Percentiles rank a stretch among this genome's conserved stretches.
Evolutionary conservation across 345 rosid species (phyloP).

Genomic region (Ricinus communis): DNA sequence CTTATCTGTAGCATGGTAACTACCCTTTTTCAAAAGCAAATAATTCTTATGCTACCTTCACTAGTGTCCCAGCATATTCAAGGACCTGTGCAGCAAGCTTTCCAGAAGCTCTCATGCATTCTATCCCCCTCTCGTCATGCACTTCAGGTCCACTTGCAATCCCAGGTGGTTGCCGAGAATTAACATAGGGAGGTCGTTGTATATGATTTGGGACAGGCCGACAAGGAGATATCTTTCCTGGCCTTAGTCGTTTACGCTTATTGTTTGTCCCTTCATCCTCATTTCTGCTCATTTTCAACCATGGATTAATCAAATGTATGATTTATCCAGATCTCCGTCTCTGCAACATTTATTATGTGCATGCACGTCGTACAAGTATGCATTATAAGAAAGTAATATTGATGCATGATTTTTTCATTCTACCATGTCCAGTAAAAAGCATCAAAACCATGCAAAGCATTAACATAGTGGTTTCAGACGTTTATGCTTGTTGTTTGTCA

Average conservation of each 20-base stretch:
- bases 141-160: conserved; percentile 72
- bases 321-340: too few species aligned
- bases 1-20: too few species aligned
- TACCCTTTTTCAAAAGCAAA: conserved; percentile 6
- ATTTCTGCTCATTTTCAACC: conserved; percentile 42
- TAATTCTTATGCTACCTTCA: conserved; percentile 51
- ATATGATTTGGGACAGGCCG: conserved; percentile 77
- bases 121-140: conserved; percentile 73
- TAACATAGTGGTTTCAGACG: too few species aligned
- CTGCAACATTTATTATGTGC: too few species aligned
- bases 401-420: too few species aligned
- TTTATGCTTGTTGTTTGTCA: too few species aligned
- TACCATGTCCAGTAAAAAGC: too few species aligned
- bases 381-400: too few species aligned
- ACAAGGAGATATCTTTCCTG: conserved; percentile 70
- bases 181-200: conserved; percentile 65
- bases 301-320: conserved; percentile 7
- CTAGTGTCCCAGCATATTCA: conserved; percentile 72
- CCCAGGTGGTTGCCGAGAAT: conserved; percentile 51
- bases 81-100: conserved; percentile 88
- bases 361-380: too few species aligned
- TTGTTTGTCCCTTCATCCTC: conserved; percentile 44
- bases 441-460: too few species aligned
- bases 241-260: conserved; percentile 55
- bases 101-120: conserved; percentile 87